Conservation (phyloP, 176 grass and related monocot genomes). For the Puya raimondii region DNA sequence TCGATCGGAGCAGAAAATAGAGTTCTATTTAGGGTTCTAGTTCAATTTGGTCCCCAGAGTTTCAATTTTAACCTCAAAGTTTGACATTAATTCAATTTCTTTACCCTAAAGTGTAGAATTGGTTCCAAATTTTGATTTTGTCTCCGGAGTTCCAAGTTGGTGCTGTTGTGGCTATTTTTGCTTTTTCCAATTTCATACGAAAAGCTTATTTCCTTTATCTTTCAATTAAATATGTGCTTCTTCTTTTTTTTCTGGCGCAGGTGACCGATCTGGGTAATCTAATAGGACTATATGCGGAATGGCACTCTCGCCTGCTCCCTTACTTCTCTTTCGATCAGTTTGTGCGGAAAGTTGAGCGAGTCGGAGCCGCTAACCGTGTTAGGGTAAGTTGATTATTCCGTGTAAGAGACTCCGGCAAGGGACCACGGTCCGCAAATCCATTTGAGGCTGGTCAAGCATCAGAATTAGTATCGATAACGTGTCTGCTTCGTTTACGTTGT, state of each 20-base stretch:
- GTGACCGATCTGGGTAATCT: conserved; percentile 75
- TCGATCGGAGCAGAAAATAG: too few relatives aligned
- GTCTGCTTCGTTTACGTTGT: too few relatives aligned
- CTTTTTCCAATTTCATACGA: too few relatives aligned
- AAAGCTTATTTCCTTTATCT: background rate
- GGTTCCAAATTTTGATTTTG: too few relatives aligned
- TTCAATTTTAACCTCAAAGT: too few relatives aligned
- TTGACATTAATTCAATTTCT: too few relatives aligned
- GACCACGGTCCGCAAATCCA: background rate
- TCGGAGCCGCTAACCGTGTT: conserved; percentile 47
- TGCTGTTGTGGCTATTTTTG: too few relatives aligned
- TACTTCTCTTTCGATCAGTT: conserved; percentile 91
- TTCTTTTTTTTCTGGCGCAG: conserved; percentile 26
- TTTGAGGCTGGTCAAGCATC: background rate
- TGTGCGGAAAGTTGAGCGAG: conserved; percentile 57
- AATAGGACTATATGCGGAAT: conserved; percentile 59
- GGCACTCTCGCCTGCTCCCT: conserved; percentile 69
- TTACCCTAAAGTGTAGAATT: too few relatives aligned
- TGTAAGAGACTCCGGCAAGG: background rate
- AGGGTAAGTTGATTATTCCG: conserved; percentile 55
- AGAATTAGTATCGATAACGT: background rate
- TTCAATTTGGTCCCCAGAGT: too few relatives aligned
- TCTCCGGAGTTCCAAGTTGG: too few relatives aligned
- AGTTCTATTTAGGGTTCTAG: too few relatives aligned
- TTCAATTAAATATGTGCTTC: conserved; percentile 5